phyloP scores from a whole-genome alignment of 2,329 filamentous ascomycete species.

The Ramularia endophylla region DNA sequence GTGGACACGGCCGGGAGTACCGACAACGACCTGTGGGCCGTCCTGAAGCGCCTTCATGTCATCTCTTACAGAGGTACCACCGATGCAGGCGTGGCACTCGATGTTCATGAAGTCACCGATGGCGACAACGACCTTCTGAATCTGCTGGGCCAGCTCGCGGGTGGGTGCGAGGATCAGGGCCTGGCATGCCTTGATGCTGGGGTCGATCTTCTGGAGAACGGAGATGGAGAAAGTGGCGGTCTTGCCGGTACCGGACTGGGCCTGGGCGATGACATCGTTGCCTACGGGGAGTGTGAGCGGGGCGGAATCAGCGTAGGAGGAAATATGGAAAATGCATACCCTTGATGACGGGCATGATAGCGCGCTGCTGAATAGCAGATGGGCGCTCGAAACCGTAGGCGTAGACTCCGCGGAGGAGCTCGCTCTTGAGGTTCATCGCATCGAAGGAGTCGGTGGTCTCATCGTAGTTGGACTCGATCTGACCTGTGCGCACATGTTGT shows the following conservation, averaged over 20 bases:
- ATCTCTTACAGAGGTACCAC: conserved; percentile 94
- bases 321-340: conserved; percentile 51
- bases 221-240: conserved; percentile 99
- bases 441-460: conserved; percentile 99
- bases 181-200: conserved; percentile 92
- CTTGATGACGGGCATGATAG: conserved; percentile 99
- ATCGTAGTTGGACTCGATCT: conserved; percentile 99
- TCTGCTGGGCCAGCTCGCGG: conserved; percentile 97
- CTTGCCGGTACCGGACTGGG: conserved; percentile 99
- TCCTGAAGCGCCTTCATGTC: conserved; percentile 98
- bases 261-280: conserved; percentile 99
- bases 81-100: conserved; percentile 98
- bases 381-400: conserved; percentile 99
- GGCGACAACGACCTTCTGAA: conserved; percentile 98
- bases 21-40: conserved; percentile 93
- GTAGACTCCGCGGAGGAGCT: conserved; percentile 98
- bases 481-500: conserved; percentile 53
- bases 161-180: conserved; percentile 96
- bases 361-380: conserved; percentile 99
- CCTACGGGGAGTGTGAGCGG: conserved; percentile 45
- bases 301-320: background rate
- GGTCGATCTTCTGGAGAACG: conserved; percentile 97
- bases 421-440: conserved; percentile 92
- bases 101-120: conserved; percentile 99
- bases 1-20: conserved; percentile 95